These are phyloP conservation scores for Tricholoma sp. DNA, from an alignment of 768 basidiomycete species.

Conservation along the genomic window DNA sequence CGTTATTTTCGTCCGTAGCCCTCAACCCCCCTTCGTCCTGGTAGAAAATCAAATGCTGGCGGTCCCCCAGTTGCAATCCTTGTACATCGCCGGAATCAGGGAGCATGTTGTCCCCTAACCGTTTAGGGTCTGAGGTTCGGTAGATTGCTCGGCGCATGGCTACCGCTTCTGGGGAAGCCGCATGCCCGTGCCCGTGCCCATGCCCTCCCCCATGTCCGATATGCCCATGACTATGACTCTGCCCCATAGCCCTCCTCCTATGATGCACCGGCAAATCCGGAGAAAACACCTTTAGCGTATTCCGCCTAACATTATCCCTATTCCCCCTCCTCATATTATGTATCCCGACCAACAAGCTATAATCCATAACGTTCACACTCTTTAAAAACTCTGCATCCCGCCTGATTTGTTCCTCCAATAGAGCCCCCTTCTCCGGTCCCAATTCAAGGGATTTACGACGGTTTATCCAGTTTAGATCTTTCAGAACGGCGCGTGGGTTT, in stretches of 20 bases:
- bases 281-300: conserved; percentile 91
- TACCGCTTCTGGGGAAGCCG: conserved; percentile 63
- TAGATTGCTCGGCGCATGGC: conserved; percentile 80
- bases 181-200: conserved; percentile 30
- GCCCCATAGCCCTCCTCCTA: conserved; percentile 44
- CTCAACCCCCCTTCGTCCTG: conserved; percentile 93
- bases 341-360: conserved; percentile 89
- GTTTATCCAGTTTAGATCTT: conserved; percentile 96
- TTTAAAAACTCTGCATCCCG: conserved; percentile 86
- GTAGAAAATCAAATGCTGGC: conserved; percentile 85
- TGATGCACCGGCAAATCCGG: conserved; percentile 56
- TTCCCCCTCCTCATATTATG: conserved; percentile 91
- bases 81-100: conserved; percentile 14
- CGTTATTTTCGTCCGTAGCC: conserved; percentile 85
- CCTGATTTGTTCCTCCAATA: conserved; percentile 86
- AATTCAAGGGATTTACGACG: conserved; percentile 72
- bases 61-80: conserved; percentile 40
- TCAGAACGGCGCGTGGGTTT: conserved; percentile 86
- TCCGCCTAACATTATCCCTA: conserved; percentile 84
- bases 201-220: not conserved
- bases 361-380: conserved; percentile 89
- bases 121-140: conserved; percentile 73
- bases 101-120: conserved; percentile 35
- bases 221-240: conserved; percentile 28
- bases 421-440: conserved; percentile 93